Percentiles rank a stretch among this genome's conserved stretches.
Evolutionary conservation across 257 asterid genomes (phyloP).

Genomic region (Solanum chilense): DNA sequence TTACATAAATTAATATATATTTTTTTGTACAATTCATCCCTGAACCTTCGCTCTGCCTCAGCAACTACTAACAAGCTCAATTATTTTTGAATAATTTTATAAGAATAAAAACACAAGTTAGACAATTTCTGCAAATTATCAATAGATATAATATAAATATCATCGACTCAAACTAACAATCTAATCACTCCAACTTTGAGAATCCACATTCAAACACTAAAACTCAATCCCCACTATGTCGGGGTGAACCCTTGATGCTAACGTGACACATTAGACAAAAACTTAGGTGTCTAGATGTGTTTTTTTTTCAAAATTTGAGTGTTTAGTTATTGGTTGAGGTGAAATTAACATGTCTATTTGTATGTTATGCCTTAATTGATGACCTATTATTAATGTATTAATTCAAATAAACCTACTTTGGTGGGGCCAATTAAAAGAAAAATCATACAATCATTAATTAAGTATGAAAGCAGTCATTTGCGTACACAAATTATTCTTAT

Average conservation of each 20-base stretch:
- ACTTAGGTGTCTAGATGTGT: background rate
- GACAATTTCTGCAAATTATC: background rate
- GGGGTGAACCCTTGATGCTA: background rate
- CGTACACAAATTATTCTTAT: slow-evolving; percentile 4
- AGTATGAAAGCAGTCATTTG: slow-evolving; percentile 20
- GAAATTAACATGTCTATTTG: background rate
- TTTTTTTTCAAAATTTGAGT: background rate
- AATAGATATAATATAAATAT: background rate
- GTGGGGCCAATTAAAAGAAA: slow-evolving; percentile 28
- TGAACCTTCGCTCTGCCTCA: background rate
- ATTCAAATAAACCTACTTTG: slow-evolving; percentile 4
- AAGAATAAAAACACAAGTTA: background rate
- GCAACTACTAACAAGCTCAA: background rate
- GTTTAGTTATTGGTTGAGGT: background rate
- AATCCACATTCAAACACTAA: background rate
- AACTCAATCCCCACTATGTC: background rate
- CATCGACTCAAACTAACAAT: background rate
- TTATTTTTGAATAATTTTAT: background rate
- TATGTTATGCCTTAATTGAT: background rate
- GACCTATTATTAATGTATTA: background rate
- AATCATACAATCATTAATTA: slow-evolving; percentile 1
- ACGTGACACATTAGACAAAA: background rate
- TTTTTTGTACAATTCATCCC: background rate
- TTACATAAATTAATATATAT: background rate
- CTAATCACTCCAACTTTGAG: background rate